Conservation (phyloP, 2,329 filamentous ascomycete genomes). For the Aspergillus sp. region DNA sequence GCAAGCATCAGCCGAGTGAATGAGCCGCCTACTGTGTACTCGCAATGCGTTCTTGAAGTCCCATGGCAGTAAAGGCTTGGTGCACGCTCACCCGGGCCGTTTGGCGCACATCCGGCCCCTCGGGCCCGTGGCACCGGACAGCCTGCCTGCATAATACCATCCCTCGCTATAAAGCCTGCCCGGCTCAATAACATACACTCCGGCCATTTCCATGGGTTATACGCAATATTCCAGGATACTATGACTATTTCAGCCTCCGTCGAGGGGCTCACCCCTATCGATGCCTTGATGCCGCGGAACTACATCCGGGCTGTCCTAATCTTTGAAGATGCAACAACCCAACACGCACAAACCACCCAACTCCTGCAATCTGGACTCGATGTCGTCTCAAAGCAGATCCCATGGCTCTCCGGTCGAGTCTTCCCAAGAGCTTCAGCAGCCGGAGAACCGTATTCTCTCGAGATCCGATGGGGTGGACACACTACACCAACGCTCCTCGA, state of each 20-base stretch:
- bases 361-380: slow-evolving; percentile 2
- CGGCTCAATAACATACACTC: no score
- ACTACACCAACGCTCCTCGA: slow-evolving; percentile 1
- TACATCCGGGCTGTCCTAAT: slow-evolving; percentile 18
- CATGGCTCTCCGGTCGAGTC: slow-evolving; percentile 5
- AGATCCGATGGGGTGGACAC: slow-evolving; percentile 8
- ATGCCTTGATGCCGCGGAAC: slow-evolving; percentile 14
- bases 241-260: neutral
- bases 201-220: no score
- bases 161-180: no score
- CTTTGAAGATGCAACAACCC: neutral
- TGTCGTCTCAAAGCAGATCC: neutral
- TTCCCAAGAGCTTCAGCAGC: neutral
- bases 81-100: no score
- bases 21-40: no score
- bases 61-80: no score
- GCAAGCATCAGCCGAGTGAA: no score
- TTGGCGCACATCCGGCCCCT: no score
- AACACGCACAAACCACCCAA: neutral
- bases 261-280: slow-evolving; percentile 10
- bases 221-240: no score
- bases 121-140: no score
- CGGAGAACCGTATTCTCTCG: neutral
- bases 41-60: no score
- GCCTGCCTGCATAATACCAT: no score